These are phyloP conservation scores for Cardamine occulta DNA, from an alignment of 345 rosid genomes.

Conservation along the genomic window DNA sequence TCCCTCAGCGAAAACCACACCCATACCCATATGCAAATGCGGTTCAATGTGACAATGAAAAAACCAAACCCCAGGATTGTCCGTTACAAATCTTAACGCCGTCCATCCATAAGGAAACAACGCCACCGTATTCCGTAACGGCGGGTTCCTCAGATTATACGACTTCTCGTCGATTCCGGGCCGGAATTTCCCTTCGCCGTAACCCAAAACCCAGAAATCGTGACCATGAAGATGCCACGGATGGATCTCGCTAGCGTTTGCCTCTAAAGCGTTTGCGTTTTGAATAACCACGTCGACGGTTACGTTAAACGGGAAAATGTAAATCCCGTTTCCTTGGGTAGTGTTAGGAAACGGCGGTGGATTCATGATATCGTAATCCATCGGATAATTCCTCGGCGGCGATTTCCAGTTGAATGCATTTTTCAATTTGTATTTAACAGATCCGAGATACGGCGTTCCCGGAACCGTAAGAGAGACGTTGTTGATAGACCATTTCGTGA, in stretches of 20 bases:
- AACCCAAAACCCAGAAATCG: conserved; percentile 83
- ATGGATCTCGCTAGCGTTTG: conserved; percentile 63
- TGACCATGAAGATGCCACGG: conserved; percentile 96
- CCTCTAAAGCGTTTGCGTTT: conserved; percentile 56
- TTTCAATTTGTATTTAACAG: conserved; percentile 55
- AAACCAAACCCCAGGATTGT: conserved; percentile 92
- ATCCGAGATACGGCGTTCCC: conserved; percentile 75
- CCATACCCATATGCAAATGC: conserved; percentile 97
- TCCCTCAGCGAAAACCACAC: conserved; percentile 75
- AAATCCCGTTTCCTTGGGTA: conserved; percentile 57
- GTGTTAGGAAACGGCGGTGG: conserved; percentile 57
- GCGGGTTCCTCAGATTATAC: conserved; percentile 70
- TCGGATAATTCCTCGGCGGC: conserved; percentile 57
- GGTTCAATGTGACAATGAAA: conserved; percentile 95
- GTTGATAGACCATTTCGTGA: conserved; percentile 70
- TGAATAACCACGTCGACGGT: conserved; percentile 83
- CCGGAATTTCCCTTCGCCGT: conserved; percentile 67
- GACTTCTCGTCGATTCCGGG: conserved; percentile 40
- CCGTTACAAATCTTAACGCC: conserved; percentile 75
- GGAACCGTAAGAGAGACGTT: conserved; percentile 68
- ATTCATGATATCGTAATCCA: conserved; percentile 54
- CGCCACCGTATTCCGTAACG: conserved; percentile 65
- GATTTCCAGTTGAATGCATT: conserved; percentile 44
- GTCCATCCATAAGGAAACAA: conserved; percentile 89
- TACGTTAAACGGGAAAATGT: conserved; percentile 47